Percentiles rank a stretch among this genome's conserved stretches.
Evolutionary conservation across 106 monocot genomes (phyloP).

Genomic region (Triglochin maritima): DNA sequence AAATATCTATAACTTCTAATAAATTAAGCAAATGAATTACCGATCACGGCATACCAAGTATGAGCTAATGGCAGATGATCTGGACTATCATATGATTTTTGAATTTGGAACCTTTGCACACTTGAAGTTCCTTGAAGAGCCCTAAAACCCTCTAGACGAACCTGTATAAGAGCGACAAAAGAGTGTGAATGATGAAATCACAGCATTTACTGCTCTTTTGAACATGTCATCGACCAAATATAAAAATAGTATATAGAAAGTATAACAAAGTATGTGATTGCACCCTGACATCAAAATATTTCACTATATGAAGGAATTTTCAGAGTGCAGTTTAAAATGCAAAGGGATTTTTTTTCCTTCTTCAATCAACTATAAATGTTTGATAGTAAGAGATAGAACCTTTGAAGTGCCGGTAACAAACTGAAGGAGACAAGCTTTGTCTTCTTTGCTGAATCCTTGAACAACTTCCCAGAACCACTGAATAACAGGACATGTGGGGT

Average conservation of each 20-base stretch:
- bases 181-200: too few relatives aligned
- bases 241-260: too few relatives aligned
- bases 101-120: conserved; percentile 66
- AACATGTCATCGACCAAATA: too few relatives aligned
- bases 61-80: conserved; percentile 71
- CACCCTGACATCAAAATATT: too few relatives aligned
- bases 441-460: conserved; percentile 66
- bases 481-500: conserved; percentile 39
- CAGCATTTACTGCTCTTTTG: too few relatives aligned
- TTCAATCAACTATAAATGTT: background rate
- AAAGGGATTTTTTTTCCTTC: background rate
- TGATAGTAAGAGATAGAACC: conserved; percentile 11
- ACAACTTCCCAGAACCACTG: conserved; percentile 79
- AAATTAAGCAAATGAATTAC: too few relatives aligned
- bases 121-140: conserved; percentile 74
- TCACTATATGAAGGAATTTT: background rate
- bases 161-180: conserved; percentile 38
- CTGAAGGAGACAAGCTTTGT: conserved; percentile 59
- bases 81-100: conserved; percentile 78
- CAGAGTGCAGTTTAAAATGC: background rate
- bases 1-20: too few relatives aligned
- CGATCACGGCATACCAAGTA: too few relatives aligned
- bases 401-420: conserved; percentile 81
- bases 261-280: too few relatives aligned
- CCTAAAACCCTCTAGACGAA: conserved; percentile 67